A percentile compares a stretch with the other conserved stretches of the same genome.
Evolutionary conservation across 2,329 filamentous ascomycete species (phyloP).

Genomic region (Fusarium circinatum): DNA sequence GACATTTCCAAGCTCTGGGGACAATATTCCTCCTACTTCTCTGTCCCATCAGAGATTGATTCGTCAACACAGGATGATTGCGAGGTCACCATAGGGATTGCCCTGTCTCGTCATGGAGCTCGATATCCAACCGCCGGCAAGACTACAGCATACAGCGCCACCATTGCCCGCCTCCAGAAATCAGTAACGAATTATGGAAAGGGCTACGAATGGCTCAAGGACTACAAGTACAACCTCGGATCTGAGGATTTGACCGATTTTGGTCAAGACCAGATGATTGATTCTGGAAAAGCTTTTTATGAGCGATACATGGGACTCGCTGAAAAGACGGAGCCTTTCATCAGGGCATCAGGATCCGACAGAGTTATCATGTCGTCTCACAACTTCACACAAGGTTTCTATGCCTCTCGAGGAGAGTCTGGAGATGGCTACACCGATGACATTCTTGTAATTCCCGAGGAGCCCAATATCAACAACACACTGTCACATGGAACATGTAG

Average conservation of each 20-base stretch:
- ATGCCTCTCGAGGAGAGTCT: constrained; percentile 54
- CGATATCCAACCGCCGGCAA: constrained; percentile 81
- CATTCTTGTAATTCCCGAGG: constrained; percentile 78
- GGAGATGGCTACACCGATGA: constrained; percentile 59
- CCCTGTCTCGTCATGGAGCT: constrained; percentile 86
- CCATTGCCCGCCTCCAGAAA: constrained; percentile 73
- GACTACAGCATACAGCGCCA: constrained; percentile 68
- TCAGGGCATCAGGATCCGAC: constrained; percentile 75
- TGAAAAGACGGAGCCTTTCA: constrained; percentile 68
- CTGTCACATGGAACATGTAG: constrained; percentile 79
- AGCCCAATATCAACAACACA: constrained; percentile 77
- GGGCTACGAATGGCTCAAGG: constrained; percentile 74
- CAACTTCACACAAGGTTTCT: constrained; percentile 81
- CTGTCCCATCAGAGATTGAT: constrained; percentile 74
- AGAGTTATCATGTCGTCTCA: constrained; percentile 79
- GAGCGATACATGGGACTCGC: constrained; percentile 74
- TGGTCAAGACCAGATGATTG: constrained; percentile 74
- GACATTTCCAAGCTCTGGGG: constrained; percentile 77
- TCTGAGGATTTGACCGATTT: constrained; percentile 75
- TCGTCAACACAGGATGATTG: constrained; percentile 72
- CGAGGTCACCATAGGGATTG: constrained; percentile 79
- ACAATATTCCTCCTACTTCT: constrained; percentile 88
- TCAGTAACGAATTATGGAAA: constrained; percentile 65
- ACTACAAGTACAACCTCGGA: constrained; percentile 78
- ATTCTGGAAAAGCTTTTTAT: constrained; percentile 82